These are phyloP conservation scores for Claviceps fusiformis DNA, from an alignment of 2,329 filamentous ascomycete genomes.

Conservation along the genomic window DNA sequence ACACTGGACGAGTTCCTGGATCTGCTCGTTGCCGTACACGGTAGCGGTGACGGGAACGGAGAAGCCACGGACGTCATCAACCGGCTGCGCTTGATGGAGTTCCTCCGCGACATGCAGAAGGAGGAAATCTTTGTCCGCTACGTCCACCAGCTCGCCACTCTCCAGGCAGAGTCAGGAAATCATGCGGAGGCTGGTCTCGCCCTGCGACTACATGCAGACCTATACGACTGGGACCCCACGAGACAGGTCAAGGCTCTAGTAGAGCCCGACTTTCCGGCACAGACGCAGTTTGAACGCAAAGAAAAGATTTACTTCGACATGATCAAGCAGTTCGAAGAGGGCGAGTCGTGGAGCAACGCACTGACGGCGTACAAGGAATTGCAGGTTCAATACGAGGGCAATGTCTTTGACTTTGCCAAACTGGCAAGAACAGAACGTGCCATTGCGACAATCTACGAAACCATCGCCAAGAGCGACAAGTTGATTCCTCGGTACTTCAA, in stretches of 20 bases:
- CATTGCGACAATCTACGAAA: constrained; percentile 86
- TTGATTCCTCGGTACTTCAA: constrained; percentile 78
- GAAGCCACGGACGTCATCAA: constrained; percentile 79
- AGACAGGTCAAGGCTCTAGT: constrained; percentile 49
- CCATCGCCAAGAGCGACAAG: constrained; percentile 68
- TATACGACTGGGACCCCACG: constrained; percentile 80
- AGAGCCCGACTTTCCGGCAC: constrained; percentile 67
- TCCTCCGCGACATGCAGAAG: constrained; percentile 90
- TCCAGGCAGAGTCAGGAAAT: constrained; percentile 65
- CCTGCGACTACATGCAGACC: constrained; percentile 76
- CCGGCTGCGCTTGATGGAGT: constrained; percentile 84
- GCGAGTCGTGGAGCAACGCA: constrained; percentile 85
- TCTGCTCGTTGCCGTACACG: constrained; percentile 79
- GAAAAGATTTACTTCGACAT: constrained; percentile 88
- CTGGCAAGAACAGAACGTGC: constrained; percentile 78
- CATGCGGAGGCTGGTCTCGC: constrained; percentile 80
- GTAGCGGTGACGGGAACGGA: constrained; percentile 55
- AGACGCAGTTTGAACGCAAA: constrained; percentile 83
- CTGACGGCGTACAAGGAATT: constrained; percentile 82
- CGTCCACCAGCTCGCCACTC: constrained; percentile 74
- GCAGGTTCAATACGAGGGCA: constrained; percentile 79
- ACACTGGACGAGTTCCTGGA: constrained; percentile 87
- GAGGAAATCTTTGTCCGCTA: constrained; percentile 95
- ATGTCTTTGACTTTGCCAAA: constrained; percentile 82
- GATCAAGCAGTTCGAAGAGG: constrained; percentile 88